phyloP scores from a whole-genome alignment of 352 stramenopile genomes.

The Phytophthora nicotianae region DNA sequence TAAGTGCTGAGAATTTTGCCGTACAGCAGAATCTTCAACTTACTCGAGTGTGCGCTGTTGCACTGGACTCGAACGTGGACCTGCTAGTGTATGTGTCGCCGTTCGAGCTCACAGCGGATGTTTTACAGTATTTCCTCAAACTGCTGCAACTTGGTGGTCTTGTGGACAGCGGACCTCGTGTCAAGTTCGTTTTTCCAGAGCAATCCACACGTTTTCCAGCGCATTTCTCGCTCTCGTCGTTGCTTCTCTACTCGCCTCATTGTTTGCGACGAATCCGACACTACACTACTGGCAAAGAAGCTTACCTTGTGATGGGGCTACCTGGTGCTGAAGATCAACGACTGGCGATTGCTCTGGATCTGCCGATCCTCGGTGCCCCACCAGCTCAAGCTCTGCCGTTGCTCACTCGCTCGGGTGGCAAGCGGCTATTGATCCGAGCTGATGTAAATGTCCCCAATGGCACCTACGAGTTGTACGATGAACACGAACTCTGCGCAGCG shows the following conservation, averaged over 20 bases:
- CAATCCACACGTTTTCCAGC: constrained; percentile 78
- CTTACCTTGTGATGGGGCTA: constrained; percentile 79
- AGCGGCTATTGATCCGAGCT: constrained; percentile 80
- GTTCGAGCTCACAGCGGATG: constrained; percentile 76
- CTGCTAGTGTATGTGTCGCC: constrained; percentile 90
- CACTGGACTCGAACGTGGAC: constrained; percentile 79
- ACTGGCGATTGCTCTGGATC: constrained; percentile 74
- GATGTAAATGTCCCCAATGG: constrained; percentile 88
- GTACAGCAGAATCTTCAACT: constrained; percentile 88
- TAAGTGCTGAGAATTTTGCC: constrained; percentile 70
- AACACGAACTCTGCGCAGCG: constrained; percentile 83
- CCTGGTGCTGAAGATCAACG: constrained; percentile 81
- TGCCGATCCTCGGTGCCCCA: constrained; percentile 77
- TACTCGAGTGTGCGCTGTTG: constrained; percentile 64
- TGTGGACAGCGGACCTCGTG: constrained; percentile 52
- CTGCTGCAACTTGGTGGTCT: constrained; percentile 83
- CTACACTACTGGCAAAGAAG: constrained; percentile 61
- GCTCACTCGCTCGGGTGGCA: constrained; percentile 78
- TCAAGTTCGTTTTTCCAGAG: constrained; percentile 88
- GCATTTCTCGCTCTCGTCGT: constrained; percentile 82
- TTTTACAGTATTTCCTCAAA: constrained; percentile 86
- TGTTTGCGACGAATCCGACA: constrained; percentile 72
- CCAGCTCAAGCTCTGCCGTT: constrained; percentile 54
- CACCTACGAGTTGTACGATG: constrained; percentile 90
- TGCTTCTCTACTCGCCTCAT: constrained; percentile 86